Base-by-base conservation (phyloP, 2,329 filamentous ascomycete genomes). In the Clarireedia monteithiana region DNA sequence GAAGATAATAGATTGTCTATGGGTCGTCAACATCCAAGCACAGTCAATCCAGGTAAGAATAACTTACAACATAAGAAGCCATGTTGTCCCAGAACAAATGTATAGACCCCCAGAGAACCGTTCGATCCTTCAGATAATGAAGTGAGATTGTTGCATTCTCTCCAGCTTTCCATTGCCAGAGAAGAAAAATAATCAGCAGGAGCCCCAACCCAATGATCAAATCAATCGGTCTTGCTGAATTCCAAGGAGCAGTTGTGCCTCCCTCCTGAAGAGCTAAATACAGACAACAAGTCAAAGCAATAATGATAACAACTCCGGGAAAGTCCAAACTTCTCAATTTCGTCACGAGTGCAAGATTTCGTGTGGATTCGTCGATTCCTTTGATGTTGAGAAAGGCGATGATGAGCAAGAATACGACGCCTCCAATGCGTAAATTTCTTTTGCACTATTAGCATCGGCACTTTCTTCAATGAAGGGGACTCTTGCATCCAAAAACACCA, bases 401-500 rank as follows among this genome's bases (percentile, higher is more conserved):
- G 23, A 62, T 42, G 4, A 57, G 20, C n/a, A 57, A 2, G n/a
- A 59, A 14, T 1, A 44, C 45, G 7, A 60, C 10, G n/a, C 30
- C 53, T 5, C 60, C 60, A 12, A 45, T 73, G 14, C 69, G 73
- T 20, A 75, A 62, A 48, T 74, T 75, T 59, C 61, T 64, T 4
- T 45, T 45, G 1, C n/a, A 17, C 12, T 49, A 4, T 20, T 48
- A 36, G 15, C 6, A 17, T 34, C 20, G 36, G 52, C 58, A 62
- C 44, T 63, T 59, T 48, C 6, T 38, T 50, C 7, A 14, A 12
- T 27, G 12, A 1, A 10, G 38, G 20, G 14, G 24, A 58, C 77
- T 3, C 80, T 58, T 53, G 30, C 39, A 53, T 45, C 58, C 49
- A 58, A 39, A 61, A 59, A 48, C 81, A 83, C 77, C 78, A 82